A percentile compares a stretch with the other conserved stretches of the same genome.
These are phyloP conservation scores for Epichloe hybrida DNA, from an alignment of 2,329 filamentous ascomycete species.

Conservation along the genomic window DNA sequence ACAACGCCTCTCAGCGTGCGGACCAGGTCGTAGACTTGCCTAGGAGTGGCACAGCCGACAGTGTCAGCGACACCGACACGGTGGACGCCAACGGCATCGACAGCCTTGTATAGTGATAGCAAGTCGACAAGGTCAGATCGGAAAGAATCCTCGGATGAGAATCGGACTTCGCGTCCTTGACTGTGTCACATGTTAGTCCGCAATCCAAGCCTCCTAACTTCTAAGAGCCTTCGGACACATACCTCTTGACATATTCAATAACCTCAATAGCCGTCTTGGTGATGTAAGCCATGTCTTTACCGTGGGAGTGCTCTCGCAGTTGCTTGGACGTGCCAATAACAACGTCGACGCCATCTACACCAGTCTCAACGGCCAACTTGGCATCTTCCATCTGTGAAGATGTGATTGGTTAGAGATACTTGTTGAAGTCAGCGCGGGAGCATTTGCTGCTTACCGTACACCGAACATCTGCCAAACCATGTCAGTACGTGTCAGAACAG, in stretches of 20 bases:
- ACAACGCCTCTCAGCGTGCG: conserved; percentile 50
- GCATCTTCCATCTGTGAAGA: conserved; percentile 32
- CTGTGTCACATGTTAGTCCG: neutral
- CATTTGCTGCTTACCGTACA: conserved; percentile 9
- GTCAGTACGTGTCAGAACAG: conserved; percentile 33
- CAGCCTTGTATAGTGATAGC: conserved; percentile 64
- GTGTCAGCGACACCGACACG: conserved; percentile 89
- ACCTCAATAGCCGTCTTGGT: conserved; percentile 41
- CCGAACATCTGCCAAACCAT: conserved; percentile 8
- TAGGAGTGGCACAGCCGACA: conserved; percentile 72
- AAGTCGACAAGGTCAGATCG: conserved; percentile 57
- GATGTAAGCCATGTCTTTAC: conserved; percentile 75
- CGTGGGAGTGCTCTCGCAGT: conserved; percentile 73
- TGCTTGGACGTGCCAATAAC: conserved; percentile 68
- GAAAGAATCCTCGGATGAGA: conserved; percentile 69
- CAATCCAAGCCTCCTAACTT: neutral
- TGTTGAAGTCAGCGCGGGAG: neutral
- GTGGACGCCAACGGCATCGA: conserved; percentile 71
- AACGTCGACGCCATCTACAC: conserved; percentile 42
- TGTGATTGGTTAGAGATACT: neutral
- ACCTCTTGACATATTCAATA: conserved; percentile 9
- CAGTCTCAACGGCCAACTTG: conserved; percentile 66
- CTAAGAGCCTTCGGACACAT: neutral
- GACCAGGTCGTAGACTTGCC: conserved; percentile 81
- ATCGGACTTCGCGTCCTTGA: conserved; percentile 5